Evolutionary conservation across 75 land plant genomes (phyloP), one percentile per base, ranked within the genome.

Genomic region (Picea glauca): DNA sequence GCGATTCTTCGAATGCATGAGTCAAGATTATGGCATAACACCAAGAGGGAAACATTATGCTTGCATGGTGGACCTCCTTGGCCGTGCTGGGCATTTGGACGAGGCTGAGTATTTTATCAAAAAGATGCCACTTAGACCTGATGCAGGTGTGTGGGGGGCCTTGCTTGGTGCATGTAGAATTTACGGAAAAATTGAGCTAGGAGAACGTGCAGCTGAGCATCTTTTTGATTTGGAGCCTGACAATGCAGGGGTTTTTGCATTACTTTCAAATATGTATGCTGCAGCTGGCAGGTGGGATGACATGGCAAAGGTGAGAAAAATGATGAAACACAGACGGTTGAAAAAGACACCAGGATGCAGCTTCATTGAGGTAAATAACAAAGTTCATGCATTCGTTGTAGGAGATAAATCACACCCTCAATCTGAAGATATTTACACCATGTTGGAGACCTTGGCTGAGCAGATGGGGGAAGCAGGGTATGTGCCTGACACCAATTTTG

Each of bases 21-120:
- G 20, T 26, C 61, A 79, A 21, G 50, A 20, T 61, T 66, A 62
- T 57, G 38, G 73, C 33, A 58, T 78, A 1, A 31, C 23, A 20
- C 81, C 81, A 18, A 65, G 3, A 46, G 70, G 31, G 65, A 58
- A 77, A 38, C 81, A 63, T 68, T 77, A 26, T 58, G 73, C 80
- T 23, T 81, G 80, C 58, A 81, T 81, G 80, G 81, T 81, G 17
- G 83, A 81, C 60, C 80, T 81, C 12, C 58, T 81, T 43, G 83
- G 81, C 58, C 81, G 74, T 21, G 74, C 81, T 38, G 81, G 81
- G 18, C 59, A 58, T 21, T n/a, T 81, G 13, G 43, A 65, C 5
- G 83, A 65, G 46, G 82, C 82, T 21, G 38, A 60, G 38, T 30
- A 50, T 33, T 63, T 80, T 1, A 78, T 81, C n/a, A 58, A 78